Base-by-base conservation (phyloP, 805 yeast species). In the Candida ulmi region DNA sequence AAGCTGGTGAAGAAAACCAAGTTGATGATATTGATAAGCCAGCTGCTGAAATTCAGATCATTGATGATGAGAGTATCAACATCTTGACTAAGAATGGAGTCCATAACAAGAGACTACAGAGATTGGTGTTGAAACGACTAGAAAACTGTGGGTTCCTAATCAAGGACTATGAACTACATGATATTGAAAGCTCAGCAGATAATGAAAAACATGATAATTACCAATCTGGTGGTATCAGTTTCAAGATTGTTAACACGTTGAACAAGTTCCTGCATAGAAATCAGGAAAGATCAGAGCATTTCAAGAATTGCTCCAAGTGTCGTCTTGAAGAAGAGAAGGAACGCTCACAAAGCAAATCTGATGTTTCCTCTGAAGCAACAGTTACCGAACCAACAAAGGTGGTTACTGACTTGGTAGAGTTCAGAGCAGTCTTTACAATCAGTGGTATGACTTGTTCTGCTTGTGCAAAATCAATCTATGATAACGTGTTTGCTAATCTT, bases 361-460 rank as follows among this genome's bases (percentile, higher is more conserved):
- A 42, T 12, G 36, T 48, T 2, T 48, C 29, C 11, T 33, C n/a
- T 31, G 26, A 31, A 8, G 25, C 8, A 12, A 8, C 37, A 30
- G 58, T 55, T 3, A 30, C 59, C 17, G 62, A 58, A 28, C 60
- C 38, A 15, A 45, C 42, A 13, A 46, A 57, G 19, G 57, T 53
- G n/a, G 45, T 50, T 3, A 27, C 54, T 1, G 44, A 43, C 15
- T 40, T 51, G 8, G 36, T 43, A 21, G 63, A 62, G 33, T 72
- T 59, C 43, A 55, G 76, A 35, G 86, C 83, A 0, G 70, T 74
- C 1, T 71, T 75, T 39, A 62, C 79, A 8, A 64, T 83, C 37
- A 70, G 71, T 11, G 88, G 86, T 3, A 80, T 83, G 88, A 74
- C 85, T 2, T 80, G 88, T 52, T 76, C 83, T 4, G 62, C 81